Evolutionary conservation across 768 basidiomycete species (phyloP).

Genomic region (Rhodotorula diobovata): DNA sequence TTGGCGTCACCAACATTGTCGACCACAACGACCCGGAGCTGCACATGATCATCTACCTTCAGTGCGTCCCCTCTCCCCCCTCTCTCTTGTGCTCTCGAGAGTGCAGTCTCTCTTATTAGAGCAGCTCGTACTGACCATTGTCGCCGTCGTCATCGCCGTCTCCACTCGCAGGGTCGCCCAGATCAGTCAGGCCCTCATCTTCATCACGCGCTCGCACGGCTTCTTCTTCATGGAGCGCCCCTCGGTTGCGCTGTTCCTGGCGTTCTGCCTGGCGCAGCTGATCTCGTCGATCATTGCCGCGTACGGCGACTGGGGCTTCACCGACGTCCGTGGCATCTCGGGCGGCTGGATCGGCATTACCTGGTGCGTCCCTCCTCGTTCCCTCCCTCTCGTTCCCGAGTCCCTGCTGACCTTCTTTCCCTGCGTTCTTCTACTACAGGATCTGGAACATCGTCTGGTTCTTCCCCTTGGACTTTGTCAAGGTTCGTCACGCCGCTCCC

Average conservation of each 20-base stretch:
- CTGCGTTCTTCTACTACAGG: slow-evolving; percentile 35
- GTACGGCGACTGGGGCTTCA: slow-evolving; percentile 93
- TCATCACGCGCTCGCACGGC: slow-evolving; percentile 47
- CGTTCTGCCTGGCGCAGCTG: slow-evolving; percentile 90
- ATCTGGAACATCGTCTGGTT: slow-evolving; percentile 89
- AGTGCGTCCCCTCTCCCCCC: slow-evolving; percentile 49
- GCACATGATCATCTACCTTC: slow-evolving; percentile 78
- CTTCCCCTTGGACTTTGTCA: slow-evolving; percentile 84
- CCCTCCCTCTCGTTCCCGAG: background rate
- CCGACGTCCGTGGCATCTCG: slow-evolving; percentile 58
- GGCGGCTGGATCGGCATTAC: slow-evolving; percentile 97
- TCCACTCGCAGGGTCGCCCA: slow-evolving; percentile 65
- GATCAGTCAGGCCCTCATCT: slow-evolving; percentile 88
- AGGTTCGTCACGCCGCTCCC: slow-evolving; percentile 1
- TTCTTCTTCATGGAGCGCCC: slow-evolving; percentile 98
- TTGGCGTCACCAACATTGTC: slow-evolving; percentile 61
- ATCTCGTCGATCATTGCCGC: slow-evolving; percentile 92
- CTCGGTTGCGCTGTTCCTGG: slow-evolving; percentile 76
- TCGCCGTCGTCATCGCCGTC: background rate
- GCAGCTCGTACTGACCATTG: no score
- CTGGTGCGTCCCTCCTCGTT: slow-evolving; percentile 57
- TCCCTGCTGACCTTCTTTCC: slow-evolving; percentile 8
- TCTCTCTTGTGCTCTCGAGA: background rate
- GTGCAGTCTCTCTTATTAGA: background rate
- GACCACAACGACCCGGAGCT: slow-evolving; percentile 42